A percentile compares a stretch with the other conserved stretches of the same genome.
phyloP scores from a whole-genome alignment of 108 stramenopile genomes.

The Mayamaea pseudoterrestris region DNA sequence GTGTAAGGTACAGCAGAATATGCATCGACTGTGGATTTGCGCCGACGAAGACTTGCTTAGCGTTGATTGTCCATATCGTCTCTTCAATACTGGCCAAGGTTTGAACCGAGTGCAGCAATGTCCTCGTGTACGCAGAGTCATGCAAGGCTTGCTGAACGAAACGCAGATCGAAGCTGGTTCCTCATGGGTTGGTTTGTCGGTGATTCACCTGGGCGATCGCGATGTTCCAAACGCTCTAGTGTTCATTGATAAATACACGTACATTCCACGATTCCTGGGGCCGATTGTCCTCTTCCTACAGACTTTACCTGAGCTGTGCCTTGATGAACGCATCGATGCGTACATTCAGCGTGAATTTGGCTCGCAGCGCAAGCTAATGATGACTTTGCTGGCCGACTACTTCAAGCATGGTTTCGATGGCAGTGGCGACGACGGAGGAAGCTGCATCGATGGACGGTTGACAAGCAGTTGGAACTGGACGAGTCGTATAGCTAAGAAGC shows the following conservation, averaged over 20 bases:
- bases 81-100: slow-evolving; percentile 81
- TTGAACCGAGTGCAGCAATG: slow-evolving; percentile 71
- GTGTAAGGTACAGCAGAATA: slow-evolving; percentile 59
- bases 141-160: slow-evolving; percentile 35
- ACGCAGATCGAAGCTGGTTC: slow-evolving; percentile 47
- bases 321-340: slow-evolving; percentile 27
- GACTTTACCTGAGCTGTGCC: slow-evolving; percentile 23
- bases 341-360: slow-evolving; percentile 58
- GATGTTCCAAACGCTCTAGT: slow-evolving; percentile 85
- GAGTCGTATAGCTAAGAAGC: slow-evolving; percentile 57
- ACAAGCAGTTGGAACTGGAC: slow-evolving; percentile 85
- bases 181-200: slow-evolving; percentile 74
- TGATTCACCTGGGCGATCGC: slow-evolving; percentile 76
- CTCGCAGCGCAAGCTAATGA: slow-evolving; percentile 24
- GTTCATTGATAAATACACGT: slow-evolving; percentile 90
- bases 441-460: slow-evolving; percentile 83
- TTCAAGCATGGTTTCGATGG: slow-evolving; percentile 87
- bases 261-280: slow-evolving; percentile 69
- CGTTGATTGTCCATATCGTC: slow-evolving; percentile 29
- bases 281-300: slow-evolving; percentile 55
- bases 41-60: slow-evolving; percentile 63
- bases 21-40: slow-evolving; percentile 56
- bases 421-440: slow-evolving; percentile 77
- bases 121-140: slow-evolving; percentile 54
- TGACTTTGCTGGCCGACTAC: slow-evolving; percentile 64